Evolutionary conservation across 148 eudicot species (phyloP).

Genomic region (Diospyros lotus): DNA sequence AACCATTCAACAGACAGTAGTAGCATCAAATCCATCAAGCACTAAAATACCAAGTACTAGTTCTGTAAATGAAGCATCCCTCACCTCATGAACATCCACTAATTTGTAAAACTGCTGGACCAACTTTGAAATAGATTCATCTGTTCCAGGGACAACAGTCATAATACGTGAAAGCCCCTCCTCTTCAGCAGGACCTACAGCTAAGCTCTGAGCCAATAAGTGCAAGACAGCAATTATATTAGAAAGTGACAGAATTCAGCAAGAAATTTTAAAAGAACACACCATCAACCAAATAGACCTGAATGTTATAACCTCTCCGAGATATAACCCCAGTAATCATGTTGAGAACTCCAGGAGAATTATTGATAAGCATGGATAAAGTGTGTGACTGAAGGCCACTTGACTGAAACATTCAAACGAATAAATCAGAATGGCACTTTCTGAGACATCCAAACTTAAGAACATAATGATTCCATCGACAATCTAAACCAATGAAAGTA

Average conservation of each 20-base stretch:
- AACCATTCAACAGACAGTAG: not conserved
- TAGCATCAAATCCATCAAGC: not conserved
- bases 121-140: conserved; percentile 71
- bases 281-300: conserved; percentile 36
- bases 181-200: conserved; percentile 80
- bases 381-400: conserved; percentile 83
- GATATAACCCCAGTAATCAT: conserved; percentile 73
- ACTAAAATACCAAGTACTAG: not conserved
- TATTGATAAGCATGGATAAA: conserved; percentile 68
- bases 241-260: conserved; percentile 6
- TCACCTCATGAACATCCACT: conserved; percentile 80
- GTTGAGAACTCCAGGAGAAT: conserved; percentile 84
- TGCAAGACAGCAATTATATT: not conserved
- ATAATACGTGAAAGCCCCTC: conserved; percentile 85
- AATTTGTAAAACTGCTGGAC: conserved; percentile 77
- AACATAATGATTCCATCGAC: not conserved
- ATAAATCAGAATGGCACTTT: conserved; percentile 11
- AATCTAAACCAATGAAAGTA: not conserved
- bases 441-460: not conserved
- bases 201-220: conserved; percentile 60
- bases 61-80: conserved; percentile 2
- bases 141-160: conserved; percentile 88
- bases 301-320: conserved; percentile 83
- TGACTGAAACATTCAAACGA: conserved; percentile 45
- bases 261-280: not conserved